A percentile compares a stretch with the other conserved stretches of the same genome.
Evolutionary conservation across 768 basidiomycete species (phyloP).

Genomic region (Podaxis sp.): DNA sequence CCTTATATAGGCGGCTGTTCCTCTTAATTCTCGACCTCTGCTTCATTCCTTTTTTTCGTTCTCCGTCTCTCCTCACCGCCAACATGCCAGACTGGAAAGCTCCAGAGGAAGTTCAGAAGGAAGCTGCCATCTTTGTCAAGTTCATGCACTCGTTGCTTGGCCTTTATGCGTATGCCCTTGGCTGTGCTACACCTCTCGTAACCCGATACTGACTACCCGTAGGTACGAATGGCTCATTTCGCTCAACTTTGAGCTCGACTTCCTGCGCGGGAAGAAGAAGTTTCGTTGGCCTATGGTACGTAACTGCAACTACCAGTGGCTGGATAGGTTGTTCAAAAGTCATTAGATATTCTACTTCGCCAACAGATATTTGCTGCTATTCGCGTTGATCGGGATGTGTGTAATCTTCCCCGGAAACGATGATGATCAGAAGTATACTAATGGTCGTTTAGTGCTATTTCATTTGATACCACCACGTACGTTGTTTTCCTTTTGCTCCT

Average conservation of each 20-base stretch:
- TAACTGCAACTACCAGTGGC: neutral
- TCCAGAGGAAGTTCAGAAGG: constrained; percentile 37
- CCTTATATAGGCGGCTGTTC: neutral
- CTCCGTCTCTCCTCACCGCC: constrained; percentile 1
- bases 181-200: neutral
- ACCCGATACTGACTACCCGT: constrained; percentile 1
- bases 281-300: constrained; percentile 69
- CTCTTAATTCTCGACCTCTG: constrained; percentile 8
- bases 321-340: neutral
- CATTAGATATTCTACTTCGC: constrained; percentile 61
- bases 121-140: constrained; percentile 41
- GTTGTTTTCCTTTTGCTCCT: constrained; percentile 11
- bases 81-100: constrained; percentile 56
- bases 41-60: neutral
- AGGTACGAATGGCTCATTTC: constrained; percentile 67
- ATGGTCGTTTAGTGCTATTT: constrained; percentile 34
- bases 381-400: constrained; percentile 66
- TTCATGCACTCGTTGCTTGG: constrained; percentile 57
- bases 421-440: constrained; percentile 9
- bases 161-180: constrained; percentile 42
- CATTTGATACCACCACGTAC: constrained; percentile 45
- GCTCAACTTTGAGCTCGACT: constrained; percentile 60
- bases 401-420: constrained; percentile 19
- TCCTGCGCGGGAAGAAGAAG: constrained; percentile 47
- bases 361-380: constrained; percentile 60